phyloP scores from a whole-genome alignment of 306 rosid genomes.

The Urtica urens region DNA sequence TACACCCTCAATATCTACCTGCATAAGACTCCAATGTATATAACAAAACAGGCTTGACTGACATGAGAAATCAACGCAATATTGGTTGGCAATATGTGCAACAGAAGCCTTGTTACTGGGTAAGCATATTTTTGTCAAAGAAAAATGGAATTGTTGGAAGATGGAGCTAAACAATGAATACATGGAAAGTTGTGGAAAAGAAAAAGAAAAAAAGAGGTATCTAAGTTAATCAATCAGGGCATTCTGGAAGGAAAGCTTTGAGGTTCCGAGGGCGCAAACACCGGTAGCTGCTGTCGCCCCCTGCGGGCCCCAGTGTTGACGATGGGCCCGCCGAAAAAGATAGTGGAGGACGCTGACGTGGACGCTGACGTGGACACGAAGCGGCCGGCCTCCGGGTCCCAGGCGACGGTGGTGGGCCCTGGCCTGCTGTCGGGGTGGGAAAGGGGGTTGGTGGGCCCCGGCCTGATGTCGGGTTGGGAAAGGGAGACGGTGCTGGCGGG shows the following conservation, averaged over 20 bases:
- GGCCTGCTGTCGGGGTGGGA: slow-evolving; percentile 38
- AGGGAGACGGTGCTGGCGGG: slow-evolving; percentile 28
- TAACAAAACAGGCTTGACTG: no score
- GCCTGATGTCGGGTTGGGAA: slow-evolving; percentile 38
- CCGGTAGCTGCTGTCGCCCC: slow-evolving; percentile 57
- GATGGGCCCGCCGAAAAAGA: slow-evolving; percentile 66
- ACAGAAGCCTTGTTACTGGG: no score
- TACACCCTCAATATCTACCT: no score
- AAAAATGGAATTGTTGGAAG: no score
- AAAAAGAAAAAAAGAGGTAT: neutral
- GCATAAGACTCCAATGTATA: no score
- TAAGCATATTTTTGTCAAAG: no score
- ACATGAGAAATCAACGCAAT: no score
- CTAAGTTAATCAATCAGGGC: neutral
- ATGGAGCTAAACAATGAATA: no score
- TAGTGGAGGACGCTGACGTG: slow-evolving; percentile 30
- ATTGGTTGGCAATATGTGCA: no score
- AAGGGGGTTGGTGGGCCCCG: slow-evolving; percentile 28
- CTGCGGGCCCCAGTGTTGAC: slow-evolving; percentile 52
- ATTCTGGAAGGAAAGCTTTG: slow-evolving; percentile 30
- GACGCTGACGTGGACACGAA: slow-evolving; percentile 52
- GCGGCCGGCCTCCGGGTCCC: slow-evolving; percentile 84
- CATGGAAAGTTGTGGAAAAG: no score
- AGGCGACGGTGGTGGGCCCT: slow-evolving; percentile 51
- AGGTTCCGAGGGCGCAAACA: no score